Evolutionary conservation across 2,329 filamentous ascomycete species (phyloP).

Genomic region (Clarireedia hainanense): DNA sequence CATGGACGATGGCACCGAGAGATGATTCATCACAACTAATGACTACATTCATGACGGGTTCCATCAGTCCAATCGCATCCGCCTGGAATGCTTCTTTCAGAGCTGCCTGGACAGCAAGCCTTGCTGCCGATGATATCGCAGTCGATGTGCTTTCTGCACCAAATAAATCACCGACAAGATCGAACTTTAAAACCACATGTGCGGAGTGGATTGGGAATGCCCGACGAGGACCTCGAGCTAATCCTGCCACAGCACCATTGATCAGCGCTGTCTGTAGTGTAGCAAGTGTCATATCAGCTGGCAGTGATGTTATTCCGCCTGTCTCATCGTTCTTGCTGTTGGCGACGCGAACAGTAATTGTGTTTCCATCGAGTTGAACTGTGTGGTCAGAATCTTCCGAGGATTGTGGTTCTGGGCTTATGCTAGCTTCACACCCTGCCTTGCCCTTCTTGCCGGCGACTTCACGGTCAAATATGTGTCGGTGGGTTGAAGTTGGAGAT

Average conservation of each 20-base stretch:
- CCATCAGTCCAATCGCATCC: conserved; percentile 61
- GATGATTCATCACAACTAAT: conserved; percentile 79
- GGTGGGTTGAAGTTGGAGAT: conserved; percentile 45
- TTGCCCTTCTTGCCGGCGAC: conserved; percentile 74
- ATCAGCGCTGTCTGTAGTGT: conserved; percentile 49
- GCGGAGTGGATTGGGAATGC: conserved; percentile 74
- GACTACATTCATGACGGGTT: conserved; percentile 86
- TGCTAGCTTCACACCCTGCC: conserved; percentile 62
- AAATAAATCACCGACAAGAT: conserved; percentile 57
- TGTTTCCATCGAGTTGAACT: conserved; percentile 62
- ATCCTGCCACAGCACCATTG: conserved; percentile 74
- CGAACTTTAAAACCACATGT: conserved; percentile 60
- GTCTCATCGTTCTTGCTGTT: conserved; percentile 26
- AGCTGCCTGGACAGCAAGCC: conserved; percentile 59
- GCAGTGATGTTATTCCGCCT: conserved; percentile 36
- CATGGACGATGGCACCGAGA: conserved; percentile 76
- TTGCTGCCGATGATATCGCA: conserved; percentile 59
- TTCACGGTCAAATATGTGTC: conserved; percentile 65
- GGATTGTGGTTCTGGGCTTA: conserved; percentile 51
- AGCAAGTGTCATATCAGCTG: conserved; percentile 43
- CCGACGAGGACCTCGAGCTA: conserved; percentile 76
- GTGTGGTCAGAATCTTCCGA: conserved; percentile 34
- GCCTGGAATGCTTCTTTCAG: conserved; percentile 53
- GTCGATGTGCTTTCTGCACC: conserved; percentile 58
- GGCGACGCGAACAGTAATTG: conserved; percentile 45